phyloP scores from a whole-genome alignment of 768 basidiomycete species.

The Mycena galopus region DNA sequence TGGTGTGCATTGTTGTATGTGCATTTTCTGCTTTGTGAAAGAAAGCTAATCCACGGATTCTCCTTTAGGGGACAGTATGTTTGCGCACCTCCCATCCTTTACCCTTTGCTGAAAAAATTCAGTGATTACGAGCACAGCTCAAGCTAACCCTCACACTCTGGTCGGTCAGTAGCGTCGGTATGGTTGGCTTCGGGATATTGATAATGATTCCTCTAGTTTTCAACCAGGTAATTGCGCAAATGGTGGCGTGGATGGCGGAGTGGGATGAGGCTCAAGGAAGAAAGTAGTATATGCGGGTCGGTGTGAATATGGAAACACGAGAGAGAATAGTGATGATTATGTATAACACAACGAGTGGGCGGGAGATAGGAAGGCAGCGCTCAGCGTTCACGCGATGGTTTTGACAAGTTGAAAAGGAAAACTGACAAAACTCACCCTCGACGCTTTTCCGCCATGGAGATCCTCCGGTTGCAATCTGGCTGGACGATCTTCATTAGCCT shows the following conservation, averaged over 20 bases:
- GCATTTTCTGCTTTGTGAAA: background rate
- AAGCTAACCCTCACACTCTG: conserved; percentile 27
- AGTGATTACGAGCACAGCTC: conserved; percentile 33
- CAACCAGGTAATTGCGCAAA: conserved; percentile 28
- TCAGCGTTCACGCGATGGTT: too few relatives aligned
- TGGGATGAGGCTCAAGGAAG: conserved; percentile 19
- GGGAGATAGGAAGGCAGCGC: too few relatives aligned
- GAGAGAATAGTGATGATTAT: too few relatives aligned
- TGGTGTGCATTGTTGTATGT: conserved; percentile 35
- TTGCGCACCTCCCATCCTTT: background rate
- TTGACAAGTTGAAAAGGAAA: too few relatives aligned
- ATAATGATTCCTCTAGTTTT: conserved; percentile 13
- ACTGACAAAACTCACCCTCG: too few relatives aligned
- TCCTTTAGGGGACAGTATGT: conserved; percentile 33
- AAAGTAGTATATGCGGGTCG: too few relatives aligned
- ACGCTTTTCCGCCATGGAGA: too few relatives aligned
- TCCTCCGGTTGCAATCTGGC: too few relatives aligned
- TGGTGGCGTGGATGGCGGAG: conserved; percentile 30
- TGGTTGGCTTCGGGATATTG: background rate
- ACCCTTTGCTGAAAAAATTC: background rate
- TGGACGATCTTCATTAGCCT: too few relatives aligned
- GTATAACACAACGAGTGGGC: too few relatives aligned
- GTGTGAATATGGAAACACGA: too few relatives aligned
- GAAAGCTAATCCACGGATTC: background rate
- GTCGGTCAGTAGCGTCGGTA: conserved; percentile 13